Base-by-base conservation (phyloP, 805 yeast genomes). In the Komagataella kurtzmanii region DNA sequence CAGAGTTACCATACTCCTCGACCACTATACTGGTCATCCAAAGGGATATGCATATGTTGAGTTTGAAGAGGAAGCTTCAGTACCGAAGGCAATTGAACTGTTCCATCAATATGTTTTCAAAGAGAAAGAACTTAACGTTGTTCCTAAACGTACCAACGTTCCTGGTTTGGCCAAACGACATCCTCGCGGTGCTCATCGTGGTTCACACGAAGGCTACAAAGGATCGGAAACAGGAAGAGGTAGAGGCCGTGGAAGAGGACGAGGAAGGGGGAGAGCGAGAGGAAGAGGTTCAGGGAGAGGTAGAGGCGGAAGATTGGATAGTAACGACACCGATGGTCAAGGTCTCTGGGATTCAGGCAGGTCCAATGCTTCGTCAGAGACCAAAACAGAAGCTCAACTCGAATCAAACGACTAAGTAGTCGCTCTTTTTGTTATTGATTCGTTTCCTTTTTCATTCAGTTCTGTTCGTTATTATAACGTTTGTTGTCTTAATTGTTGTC, bases 31-130 rank as follows among this genome's bases (percentile, higher is more conserved):
- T 0, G 91, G 93, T 3, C 81, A 76, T 56, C 90, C 96, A 47
- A 85, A 83, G 65, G 96, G 96, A 2, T 87, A 75, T 67, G 96
- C 96, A 0, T 88, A 86, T 65, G 76, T 88, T 56, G 96, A 88
- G 63, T 88, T 85, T 61, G 79, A 82, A 44, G 81, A 78, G 60
- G 76, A 74, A 3, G 75, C 75, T 14, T 72, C 76, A 7, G 90
- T 85, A 4, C 68, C 76, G 18, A 72, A 76, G 54, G 95, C 95
- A 1, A 69, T 86, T 46, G 69, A 73, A 10, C 70, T 84, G 56
- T 19, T 19, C 7, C 79, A 84, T 57, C 91, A 85, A 30, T 67
- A 79, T 3, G 72, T 72, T 48, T 79, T 88, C 59, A 73, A 80
- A 57, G 88, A 84, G 21, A 73, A 95, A 53, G 76, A 75, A 47